These are phyloP conservation scores for Ceriops zippeliana DNA, from an alignment of 345 rosid genomes.

Conservation along the genomic window DNA sequence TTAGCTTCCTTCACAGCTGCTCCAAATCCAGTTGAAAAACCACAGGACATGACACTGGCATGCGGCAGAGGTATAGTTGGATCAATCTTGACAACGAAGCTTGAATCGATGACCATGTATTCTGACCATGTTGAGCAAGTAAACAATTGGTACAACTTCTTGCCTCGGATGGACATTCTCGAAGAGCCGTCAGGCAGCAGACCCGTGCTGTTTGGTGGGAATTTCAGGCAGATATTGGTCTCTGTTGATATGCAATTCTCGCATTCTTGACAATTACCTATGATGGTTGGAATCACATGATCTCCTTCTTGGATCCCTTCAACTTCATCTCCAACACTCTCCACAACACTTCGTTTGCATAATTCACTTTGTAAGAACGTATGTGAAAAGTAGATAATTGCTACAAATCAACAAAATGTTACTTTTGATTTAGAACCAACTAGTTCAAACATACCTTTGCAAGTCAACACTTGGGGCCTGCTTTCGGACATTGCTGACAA, in stretches of 20 bases:
- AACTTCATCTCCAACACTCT: constrained; percentile 63
- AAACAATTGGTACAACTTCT: constrained; percentile 41
- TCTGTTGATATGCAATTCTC: constrained; percentile 43
- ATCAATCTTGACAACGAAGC: constrained; percentile 45
- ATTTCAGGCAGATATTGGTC: constrained; percentile 50
- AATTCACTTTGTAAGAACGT: not conserved
- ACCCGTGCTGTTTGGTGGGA: constrained; percentile 33
- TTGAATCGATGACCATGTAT: constrained; percentile 49
- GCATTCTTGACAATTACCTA: constrained; percentile 58
- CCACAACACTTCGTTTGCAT: constrained; percentile 41
- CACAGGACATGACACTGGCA: constrained; percentile 61
- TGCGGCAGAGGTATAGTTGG: constrained; percentile 30
- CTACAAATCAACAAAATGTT: not conserved
- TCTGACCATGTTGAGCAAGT: constrained; percentile 64
- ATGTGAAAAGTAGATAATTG: too few species aligned
- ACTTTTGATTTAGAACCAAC: too few species aligned
- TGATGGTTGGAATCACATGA: constrained; percentile 45
- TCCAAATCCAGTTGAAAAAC: constrained; percentile 69
- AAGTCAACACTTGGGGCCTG: constrained; percentile 11
- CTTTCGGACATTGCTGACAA: constrained; percentile 2
- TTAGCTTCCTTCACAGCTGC: constrained; percentile 67
- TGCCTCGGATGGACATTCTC: constrained; percentile 49
- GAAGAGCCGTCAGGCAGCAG: constrained; percentile 51
- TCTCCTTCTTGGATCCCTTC: constrained; percentile 50
- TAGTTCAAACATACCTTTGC: constrained; percentile 9